phyloP scores from a whole-genome alignment of 768 basidiomycete species.

The Macrolepiota fuliginosa region DNA sequence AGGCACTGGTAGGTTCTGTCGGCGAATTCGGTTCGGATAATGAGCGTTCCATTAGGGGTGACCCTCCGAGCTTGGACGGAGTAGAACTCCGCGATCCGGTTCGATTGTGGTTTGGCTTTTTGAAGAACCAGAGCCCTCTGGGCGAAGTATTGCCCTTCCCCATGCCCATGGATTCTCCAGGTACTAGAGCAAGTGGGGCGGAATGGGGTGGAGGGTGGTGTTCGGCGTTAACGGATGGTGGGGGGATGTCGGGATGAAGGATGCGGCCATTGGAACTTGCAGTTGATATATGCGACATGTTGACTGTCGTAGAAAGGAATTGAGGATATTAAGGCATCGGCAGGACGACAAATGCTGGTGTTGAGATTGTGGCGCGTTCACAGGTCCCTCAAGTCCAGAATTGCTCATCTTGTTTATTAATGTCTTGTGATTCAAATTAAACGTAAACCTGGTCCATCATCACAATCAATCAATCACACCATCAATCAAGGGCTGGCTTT shows the following conservation, averaged over 20 bases:
- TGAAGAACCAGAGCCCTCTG: conserved; percentile 8
- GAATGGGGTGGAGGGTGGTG: neutral
- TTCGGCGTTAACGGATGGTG: neutral
- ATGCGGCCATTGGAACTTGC: neutral
- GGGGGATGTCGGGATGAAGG: neutral
- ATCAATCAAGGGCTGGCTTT: neutral
- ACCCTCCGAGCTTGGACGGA: neutral
- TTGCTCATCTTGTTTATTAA: conserved; percentile 3
- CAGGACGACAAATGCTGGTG: neutral
- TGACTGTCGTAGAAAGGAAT: neutral
- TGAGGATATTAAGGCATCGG: neutral
- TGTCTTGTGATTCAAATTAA: neutral
- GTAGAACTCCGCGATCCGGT: neutral
- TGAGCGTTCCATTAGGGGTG: conserved; percentile 2
- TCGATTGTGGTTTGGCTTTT: neutral
- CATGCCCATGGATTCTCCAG: neutral
- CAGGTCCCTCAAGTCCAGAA: neutral
- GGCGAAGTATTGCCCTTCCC: neutral
- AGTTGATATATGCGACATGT: conserved; percentile 5
- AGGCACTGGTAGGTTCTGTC: neutral
- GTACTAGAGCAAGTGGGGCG: neutral
- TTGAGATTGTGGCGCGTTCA: conserved; percentile 1
- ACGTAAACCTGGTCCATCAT: neutral
- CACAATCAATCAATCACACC: neutral
- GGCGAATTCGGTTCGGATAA: conserved; percentile 11